phyloP scores from a whole-genome alignment of 2,329 filamentous ascomycete genomes.

The Xylariaceae sp. region DNA sequence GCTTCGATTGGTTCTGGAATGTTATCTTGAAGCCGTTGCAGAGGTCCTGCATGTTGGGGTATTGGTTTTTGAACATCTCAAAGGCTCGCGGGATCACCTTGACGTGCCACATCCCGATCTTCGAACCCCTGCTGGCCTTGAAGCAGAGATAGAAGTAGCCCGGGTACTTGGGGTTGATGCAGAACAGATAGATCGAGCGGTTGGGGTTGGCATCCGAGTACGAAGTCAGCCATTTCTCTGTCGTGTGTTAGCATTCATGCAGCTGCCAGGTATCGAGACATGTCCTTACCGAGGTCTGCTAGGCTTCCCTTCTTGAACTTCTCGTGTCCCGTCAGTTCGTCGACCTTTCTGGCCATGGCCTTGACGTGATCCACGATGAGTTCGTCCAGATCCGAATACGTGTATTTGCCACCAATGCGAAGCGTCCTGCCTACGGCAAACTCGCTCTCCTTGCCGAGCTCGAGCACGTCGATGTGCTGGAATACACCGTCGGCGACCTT shows the following conservation, averaged over 20 bases:
- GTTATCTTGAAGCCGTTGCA: constrained; percentile 96
- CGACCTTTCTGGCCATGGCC: constrained; percentile 95
- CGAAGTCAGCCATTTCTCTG: constrained; percentile 91
- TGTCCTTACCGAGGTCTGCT: constrained; percentile 70
- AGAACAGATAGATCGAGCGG: constrained; percentile 91
- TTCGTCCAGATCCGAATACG: constrained; percentile 93
- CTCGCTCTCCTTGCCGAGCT: constrained; percentile 94
- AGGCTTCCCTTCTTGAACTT: constrained; percentile 82
- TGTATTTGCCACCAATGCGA: constrained; percentile 80
- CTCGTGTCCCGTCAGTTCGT: constrained; percentile 90
- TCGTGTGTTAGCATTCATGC: constrained; percentile 13
- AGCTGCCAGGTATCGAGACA: background rate
- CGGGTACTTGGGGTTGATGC: constrained; percentile 82
- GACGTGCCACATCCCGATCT: constrained; percentile 72
- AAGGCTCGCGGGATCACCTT: constrained; percentile 91
- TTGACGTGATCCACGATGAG: constrained; percentile 95
- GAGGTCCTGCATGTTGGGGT: constrained; percentile 89
- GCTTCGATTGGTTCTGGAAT: no score
- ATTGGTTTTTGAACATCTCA: constrained; percentile 79
- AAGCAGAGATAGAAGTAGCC: constrained; percentile 96
- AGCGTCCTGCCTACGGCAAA: constrained; percentile 85
- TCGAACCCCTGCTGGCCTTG: constrained; percentile 74
- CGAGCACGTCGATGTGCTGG: constrained; percentile 94
- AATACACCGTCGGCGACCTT: constrained; percentile 96
- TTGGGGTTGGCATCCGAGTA: constrained; percentile 95